A percentile compares a stretch with the other conserved stretches of the same genome.
Evolutionary conservation across 75 land plant species (phyloP).

Genomic region (Larix kaempferi): DNA sequence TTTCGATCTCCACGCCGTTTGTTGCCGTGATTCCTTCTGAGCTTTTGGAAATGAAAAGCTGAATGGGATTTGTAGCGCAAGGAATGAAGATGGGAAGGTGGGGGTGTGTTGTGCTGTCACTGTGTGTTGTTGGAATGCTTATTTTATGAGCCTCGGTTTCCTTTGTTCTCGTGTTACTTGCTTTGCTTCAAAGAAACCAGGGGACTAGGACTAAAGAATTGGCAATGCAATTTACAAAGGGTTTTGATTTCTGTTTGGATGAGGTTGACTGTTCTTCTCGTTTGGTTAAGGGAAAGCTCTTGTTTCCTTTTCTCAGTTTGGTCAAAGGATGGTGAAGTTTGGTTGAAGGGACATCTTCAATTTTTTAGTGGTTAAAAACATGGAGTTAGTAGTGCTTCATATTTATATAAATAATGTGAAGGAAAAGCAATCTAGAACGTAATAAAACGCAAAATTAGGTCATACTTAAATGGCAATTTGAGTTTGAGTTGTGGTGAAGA

Average conservation of each 20-base stretch:
- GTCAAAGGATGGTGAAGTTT: neutral
- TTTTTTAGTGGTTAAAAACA: too few species aligned
- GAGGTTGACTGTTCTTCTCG: neutral
- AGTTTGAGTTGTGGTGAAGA: too few species aligned
- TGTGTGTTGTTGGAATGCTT: constrained; percentile 9
- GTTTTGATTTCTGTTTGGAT: neutral
- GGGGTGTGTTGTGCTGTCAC: constrained; percentile 1
- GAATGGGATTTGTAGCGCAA: neutral
- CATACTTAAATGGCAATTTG: too few species aligned
- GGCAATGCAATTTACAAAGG: neutral
- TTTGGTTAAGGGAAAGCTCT: neutral
- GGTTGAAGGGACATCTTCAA: too few species aligned
- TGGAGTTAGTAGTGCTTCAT: too few species aligned
- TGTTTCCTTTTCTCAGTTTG: neutral
- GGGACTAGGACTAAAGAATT: neutral
- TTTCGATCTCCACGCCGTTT: neutral
- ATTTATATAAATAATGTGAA: too few species aligned
- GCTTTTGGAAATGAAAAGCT: neutral
- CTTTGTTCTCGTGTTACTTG: neutral
- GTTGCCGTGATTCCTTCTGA: neutral
- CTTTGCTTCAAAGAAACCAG: neutral
- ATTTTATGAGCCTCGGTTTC: constrained; percentile 1
- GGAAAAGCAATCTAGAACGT: too few species aligned
- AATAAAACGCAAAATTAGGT: too few species aligned
- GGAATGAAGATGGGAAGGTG: constrained; percentile 8